Percentiles rank a stretch among this genome's conserved stretches.
phyloP scores from a whole-genome alignment of 2,329 filamentous ascomycete genomes.

The Xylariaceae sp. region DNA sequence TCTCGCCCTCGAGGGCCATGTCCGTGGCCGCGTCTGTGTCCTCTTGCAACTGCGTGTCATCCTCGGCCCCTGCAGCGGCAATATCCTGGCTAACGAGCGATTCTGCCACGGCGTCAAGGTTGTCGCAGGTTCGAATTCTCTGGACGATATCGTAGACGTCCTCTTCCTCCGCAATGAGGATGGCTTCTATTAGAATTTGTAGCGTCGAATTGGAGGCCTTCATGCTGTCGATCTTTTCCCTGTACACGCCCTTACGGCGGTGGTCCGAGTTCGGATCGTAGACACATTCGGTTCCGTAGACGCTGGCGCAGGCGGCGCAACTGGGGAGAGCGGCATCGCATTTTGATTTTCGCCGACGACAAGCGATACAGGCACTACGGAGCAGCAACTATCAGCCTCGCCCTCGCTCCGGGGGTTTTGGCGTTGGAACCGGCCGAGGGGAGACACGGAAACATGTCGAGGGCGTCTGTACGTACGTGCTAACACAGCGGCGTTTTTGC shows the following conservation, averaged over 20 bases:
- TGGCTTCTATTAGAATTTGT: conserved; percentile 87
- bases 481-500: conserved; percentile 71
- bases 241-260: conserved; percentile 92
- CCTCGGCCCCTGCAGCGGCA: conserved; percentile 29
- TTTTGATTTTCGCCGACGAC: conserved; percentile 73
- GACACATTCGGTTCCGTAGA: conserved; percentile 84
- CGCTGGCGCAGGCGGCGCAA: conserved; percentile 92
- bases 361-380: conserved; percentile 65
- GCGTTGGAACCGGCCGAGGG: neutral
- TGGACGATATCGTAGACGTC: conserved; percentile 76
- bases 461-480: conserved; percentile 43
- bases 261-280: conserved; percentile 97
- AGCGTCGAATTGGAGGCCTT: conserved; percentile 84
- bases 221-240: conserved; percentile 82
- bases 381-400: conserved; percentile 1
- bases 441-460: conserved; percentile 1
- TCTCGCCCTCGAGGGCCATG: conserved; percentile 54
- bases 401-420: neutral
- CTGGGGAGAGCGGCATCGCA: conserved; percentile 89
- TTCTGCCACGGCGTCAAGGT: conserved; percentile 51
- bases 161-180: conserved; percentile 85
- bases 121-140: conserved; percentile 82
- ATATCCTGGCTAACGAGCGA: conserved; percentile 43
- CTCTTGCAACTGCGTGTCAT: conserved; percentile 38
- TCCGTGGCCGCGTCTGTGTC: conserved; percentile 38